Conservation (phyloP, 225 moss, liverwort and hornwort species). For the Marchantia paleacea region DNA sequence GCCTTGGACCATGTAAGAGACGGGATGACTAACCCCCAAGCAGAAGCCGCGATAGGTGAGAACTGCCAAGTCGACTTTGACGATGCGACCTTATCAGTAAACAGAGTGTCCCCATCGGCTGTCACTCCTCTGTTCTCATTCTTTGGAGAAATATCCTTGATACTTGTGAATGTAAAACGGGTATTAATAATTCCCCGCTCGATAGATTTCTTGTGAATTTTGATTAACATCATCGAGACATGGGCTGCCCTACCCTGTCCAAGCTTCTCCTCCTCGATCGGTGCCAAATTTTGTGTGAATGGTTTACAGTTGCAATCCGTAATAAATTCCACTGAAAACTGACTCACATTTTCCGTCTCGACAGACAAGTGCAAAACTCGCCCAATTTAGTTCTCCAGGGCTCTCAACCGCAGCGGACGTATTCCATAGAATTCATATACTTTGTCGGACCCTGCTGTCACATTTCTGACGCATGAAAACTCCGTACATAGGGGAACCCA, state of each 20-base stretch:
- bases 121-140: constrained; percentile 21
- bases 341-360: not conserved
- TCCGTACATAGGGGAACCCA: too few species aligned
- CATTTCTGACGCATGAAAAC: too few species aligned
- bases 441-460: too few species aligned
- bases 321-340: not conserved
- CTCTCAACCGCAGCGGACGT: not conserved
- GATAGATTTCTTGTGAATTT: not conserved
- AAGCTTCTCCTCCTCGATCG: not conserved
- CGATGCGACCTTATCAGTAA: constrained; percentile 41
- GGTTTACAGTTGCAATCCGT: not conserved
- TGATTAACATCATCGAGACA: not conserved
- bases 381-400: not conserved
- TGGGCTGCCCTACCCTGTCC: not conserved
- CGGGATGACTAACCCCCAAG: constrained; percentile 28
- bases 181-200: not conserved
- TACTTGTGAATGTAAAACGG: not conserved
- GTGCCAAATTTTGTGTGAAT: not conserved
- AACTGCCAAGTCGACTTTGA: constrained; percentile 23
- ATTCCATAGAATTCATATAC: not conserved
- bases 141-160: not conserved
- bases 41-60: constrained; percentile 18
- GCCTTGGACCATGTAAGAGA: not conserved
- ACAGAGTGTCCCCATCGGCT: constrained; percentile 60
- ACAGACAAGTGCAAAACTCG: not conserved